Evolutionary conservation across 2,329 filamentous ascomycete species (phyloP), one percentile per base, ranked within the genome.

Genomic region (Trichophyton mentagrophytes): DNA sequence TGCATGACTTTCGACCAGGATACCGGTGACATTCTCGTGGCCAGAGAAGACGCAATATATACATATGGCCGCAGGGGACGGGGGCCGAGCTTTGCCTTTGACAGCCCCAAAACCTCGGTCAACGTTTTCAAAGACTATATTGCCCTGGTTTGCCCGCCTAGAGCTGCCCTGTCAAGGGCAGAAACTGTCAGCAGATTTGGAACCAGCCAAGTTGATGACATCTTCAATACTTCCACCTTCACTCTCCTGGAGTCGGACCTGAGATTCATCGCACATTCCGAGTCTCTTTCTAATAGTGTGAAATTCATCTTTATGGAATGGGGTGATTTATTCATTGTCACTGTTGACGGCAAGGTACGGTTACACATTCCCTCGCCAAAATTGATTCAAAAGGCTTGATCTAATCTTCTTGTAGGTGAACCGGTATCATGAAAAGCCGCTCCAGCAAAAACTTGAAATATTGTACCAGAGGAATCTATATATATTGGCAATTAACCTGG

Each of bases 391-490:
- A n/a, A 30, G 17, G 9, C 22, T 51, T 62, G 57, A 57, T 63
- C 69, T 59, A 69, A 62, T 53, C 69, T 71, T 30, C 74, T 13
- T 15, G 47, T 11, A 91, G 87, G 82, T 96, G 58, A 87, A 86
- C 67, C 85, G 87, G 46, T 97, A 96, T 67, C 89, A 90, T 67
- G 92, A 99, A 70, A 96, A 95, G 74, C 81, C 86, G 0, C 81
- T 99, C 11, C 87, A 91, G 66, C 91, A 96, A 71, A 89, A 93
- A 69, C 80, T 99, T 0, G 92, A 97, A 65, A 88, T 97, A 69
- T 78, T 99, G 5, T 99, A 96, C 68, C 90, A 96, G 68, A 85
- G 92, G 58, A 96, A 96, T 69, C 84, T 97, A 63, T 99, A 92
- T 68, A 85, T 92, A 0, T 77, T 95, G 57, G 93, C 93, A 1